These are phyloP conservation scores for Ricinus communis DNA, from an alignment of 345 rosid genomes.

Conservation along the genomic window DNA sequence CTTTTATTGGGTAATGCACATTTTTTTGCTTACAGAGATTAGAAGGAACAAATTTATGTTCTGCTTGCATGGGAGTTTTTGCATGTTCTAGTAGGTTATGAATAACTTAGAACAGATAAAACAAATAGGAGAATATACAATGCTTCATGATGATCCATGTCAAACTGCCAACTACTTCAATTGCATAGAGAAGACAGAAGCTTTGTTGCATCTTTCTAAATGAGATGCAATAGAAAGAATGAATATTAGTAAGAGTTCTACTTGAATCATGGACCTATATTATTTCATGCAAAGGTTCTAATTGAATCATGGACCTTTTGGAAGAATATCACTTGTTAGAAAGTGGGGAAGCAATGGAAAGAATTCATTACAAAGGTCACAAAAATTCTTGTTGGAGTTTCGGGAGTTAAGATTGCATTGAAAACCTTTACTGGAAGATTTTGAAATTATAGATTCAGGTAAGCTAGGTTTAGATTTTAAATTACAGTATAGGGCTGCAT, in stretches of 20 bases:
- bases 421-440: neutral
- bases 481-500: no score
- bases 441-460: neutral
- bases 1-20: slow-evolving; percentile 62
- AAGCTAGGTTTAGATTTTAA: no score
- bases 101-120: neutral
- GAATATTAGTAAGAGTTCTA: no score
- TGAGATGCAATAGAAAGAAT: no score
- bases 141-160: neutral
- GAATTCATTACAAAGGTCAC: neutral
- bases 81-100: neutral
- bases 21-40: neutral
- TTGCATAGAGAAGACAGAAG: neutral
- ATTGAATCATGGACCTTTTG: neutral
- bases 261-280: no score
- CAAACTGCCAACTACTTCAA: neutral
- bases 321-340: neutral
- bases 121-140: neutral
- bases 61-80: neutral
- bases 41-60: neutral
- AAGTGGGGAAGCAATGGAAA: neutral
- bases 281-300: no score
- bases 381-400: neutral
- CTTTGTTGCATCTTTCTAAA: neutral
- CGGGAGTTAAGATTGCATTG: neutral